Evolutionary conservation across 352 stramenopile species (phyloP).

Genomic region (Globisporangium paddicum): DNA sequence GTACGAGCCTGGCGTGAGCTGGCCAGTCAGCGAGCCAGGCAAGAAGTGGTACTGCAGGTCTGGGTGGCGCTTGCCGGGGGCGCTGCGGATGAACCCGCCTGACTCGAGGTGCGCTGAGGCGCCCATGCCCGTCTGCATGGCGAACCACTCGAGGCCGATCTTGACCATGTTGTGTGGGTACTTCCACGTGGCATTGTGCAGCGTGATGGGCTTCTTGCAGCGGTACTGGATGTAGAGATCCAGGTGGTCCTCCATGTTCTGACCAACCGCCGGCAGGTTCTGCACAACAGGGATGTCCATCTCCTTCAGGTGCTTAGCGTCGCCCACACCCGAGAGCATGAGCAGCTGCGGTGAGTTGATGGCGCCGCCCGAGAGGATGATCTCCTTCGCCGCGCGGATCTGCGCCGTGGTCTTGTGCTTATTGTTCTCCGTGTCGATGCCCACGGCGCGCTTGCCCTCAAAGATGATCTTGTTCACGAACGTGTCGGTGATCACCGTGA

Average conservation of each 20-base stretch:
- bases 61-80: conserved; percentile 71
- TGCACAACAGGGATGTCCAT: conserved; percentile 72
- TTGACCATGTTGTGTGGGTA: conserved; percentile 85
- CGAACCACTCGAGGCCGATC: conserved; percentile 86
- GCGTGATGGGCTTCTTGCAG: conserved; percentile 86
- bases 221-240: conserved; percentile 88
- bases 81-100: conserved; percentile 83
- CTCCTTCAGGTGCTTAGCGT: conserved; percentile 68
- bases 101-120: conserved; percentile 81
- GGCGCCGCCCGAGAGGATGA: conserved; percentile 84
- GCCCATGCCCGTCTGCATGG: conserved; percentile 60
- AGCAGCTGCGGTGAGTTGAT: conserved; percentile 89
- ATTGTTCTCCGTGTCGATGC: conserved; percentile 66
- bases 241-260: conserved; percentile 89
- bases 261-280: conserved; percentile 70
- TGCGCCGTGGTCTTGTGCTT: conserved; percentile 45
- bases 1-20: conserved; percentile 47
- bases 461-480: conserved; percentile 85
- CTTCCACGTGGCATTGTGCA: conserved; percentile 88
- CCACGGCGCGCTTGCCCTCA: conserved; percentile 69
- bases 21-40: conserved; percentile 71
- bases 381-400: conserved; percentile 74
- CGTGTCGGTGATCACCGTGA: conserved; percentile 78
- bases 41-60: conserved; percentile 90
- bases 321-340: conserved; percentile 84